These are phyloP conservation scores for Penicillium sclerotiorum DNA, from an alignment of 2,329 filamentous ascomycete genomes.

Conservation along the genomic window DNA sequence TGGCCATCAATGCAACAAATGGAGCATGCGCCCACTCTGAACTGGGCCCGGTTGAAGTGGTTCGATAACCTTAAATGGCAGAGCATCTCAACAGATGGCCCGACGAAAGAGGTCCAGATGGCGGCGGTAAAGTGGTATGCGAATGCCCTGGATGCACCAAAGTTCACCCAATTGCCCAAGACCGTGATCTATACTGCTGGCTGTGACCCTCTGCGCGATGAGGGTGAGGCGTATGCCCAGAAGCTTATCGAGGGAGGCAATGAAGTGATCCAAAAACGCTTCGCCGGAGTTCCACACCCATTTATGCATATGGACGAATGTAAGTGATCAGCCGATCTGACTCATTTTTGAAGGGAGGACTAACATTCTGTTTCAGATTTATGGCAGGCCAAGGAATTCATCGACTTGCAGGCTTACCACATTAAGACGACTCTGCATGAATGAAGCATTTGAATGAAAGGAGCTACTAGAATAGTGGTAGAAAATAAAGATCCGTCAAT, in stretches of 20 bases:
- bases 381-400: slow-evolving; percentile 34
- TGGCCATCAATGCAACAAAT: slow-evolving; percentile 47
- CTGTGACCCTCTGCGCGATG: slow-evolving; percentile 52
- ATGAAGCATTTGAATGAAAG: neutral
- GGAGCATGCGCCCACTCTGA: slow-evolving; percentile 48
- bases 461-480: too few species aligned
- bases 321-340: slow-evolving; percentile 4
- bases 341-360: neutral
- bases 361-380: slow-evolving; percentile 17
- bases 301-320: slow-evolving; percentile 54
- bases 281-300: slow-evolving; percentile 52
- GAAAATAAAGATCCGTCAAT: too few species aligned
- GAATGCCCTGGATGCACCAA: slow-evolving; percentile 40
- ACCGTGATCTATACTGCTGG: slow-evolving; percentile 50
- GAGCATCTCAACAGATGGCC: slow-evolving; percentile 23
- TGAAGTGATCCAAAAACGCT: slow-evolving; percentile 51
- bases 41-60: slow-evolving; percentile 49
- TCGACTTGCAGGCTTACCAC: slow-evolving; percentile 28
- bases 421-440: slow-evolving; percentile 20
- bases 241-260: slow-evolving; percentile 49
- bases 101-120: slow-evolving; percentile 20
- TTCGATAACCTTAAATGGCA: slow-evolving; percentile 42
- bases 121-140: slow-evolving; percentile 33
- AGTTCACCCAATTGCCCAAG: slow-evolving; percentile 37
- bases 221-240: slow-evolving; percentile 52